These are phyloP conservation scores for Annona cherimola DNA, from an alignment of 164 flowering plant genomes.

Conservation along the genomic window DNA sequence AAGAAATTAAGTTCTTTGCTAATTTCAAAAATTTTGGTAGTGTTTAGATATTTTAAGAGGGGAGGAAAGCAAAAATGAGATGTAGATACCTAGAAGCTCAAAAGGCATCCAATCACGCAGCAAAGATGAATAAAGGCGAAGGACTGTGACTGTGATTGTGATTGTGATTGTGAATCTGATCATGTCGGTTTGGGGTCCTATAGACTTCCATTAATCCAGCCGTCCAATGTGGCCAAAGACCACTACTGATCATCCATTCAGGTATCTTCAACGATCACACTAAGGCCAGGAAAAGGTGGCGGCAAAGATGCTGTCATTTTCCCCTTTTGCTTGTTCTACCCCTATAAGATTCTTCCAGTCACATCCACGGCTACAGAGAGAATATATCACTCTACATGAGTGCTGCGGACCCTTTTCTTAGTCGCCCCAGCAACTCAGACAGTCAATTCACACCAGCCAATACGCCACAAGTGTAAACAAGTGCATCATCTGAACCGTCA, in stretches of 20 bases:
- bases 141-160: too few species aligned
- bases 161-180: background rate
- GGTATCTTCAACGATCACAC: slow-evolving; percentile 14
- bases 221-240: background rate
- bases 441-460: too few species aligned
- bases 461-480: background rate
- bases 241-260: background rate
- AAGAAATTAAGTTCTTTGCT: too few species aligned
- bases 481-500: background rate
- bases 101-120: too few species aligned
- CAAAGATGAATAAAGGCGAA: too few species aligned
- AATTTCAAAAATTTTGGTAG: too few species aligned
- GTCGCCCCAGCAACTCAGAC: too few species aligned
- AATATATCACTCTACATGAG: too few species aligned
- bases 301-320: slow-evolving; percentile 13
- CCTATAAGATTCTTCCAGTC: slow-evolving; percentile 15
- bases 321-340: slow-evolving; percentile 12
- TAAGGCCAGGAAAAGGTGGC: slow-evolving; percentile 4
- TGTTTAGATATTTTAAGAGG: too few species aligned
- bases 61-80: too few species aligned
- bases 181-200: background rate
- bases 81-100: too few species aligned
- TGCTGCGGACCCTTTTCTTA: too few species aligned
- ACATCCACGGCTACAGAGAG: slow-evolving; percentile 6
- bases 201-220: background rate